Conservation (phyloP, 2,329 filamentous ascomycete species). For the Alternaria solani region DNA sequence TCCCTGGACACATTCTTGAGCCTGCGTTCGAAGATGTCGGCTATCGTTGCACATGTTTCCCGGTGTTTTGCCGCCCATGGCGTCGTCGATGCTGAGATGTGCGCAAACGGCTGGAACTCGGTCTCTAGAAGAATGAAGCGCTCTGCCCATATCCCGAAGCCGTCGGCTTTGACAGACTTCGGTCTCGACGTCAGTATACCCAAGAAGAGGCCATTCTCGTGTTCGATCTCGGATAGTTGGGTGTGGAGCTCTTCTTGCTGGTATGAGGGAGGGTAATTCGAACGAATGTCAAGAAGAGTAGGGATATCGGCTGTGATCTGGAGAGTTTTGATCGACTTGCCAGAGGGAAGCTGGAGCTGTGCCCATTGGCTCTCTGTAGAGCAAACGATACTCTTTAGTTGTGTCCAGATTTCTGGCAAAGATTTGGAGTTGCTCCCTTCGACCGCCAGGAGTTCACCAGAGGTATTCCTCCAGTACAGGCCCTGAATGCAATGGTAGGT, state of each 20-base stretch:
- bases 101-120: constrained; percentile 33
- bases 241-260: neutral
- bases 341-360: constrained; percentile 31
- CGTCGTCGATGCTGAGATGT: constrained; percentile 25
- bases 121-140: constrained; percentile 41
- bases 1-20: constrained; percentile 40
- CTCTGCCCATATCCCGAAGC: constrained; percentile 38
- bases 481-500: constrained; percentile 41
- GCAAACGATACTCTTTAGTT: constrained; percentile 28
- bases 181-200: constrained; percentile 35
- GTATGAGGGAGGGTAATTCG: neutral
- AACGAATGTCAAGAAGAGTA: constrained; percentile 28
- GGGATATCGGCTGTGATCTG: constrained; percentile 26
- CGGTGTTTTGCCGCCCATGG: constrained; percentile 25
- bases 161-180: constrained; percentile 25
- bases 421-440: constrained; percentile 35
- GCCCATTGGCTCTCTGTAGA: constrained; percentile 20
- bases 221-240: constrained; percentile 29
- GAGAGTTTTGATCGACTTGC: constrained; percentile 34
- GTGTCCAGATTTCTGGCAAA: constrained; percentile 30
- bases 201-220: constrained; percentile 31
- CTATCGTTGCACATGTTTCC: constrained; percentile 14
- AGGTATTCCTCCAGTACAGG: constrained; percentile 38
- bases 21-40: constrained; percentile 38
- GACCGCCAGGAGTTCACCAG: constrained; percentile 34